Conservation (phyloP, 495 filamentous ascomycete genomes). For the Penicillium cataractarum region DNA sequence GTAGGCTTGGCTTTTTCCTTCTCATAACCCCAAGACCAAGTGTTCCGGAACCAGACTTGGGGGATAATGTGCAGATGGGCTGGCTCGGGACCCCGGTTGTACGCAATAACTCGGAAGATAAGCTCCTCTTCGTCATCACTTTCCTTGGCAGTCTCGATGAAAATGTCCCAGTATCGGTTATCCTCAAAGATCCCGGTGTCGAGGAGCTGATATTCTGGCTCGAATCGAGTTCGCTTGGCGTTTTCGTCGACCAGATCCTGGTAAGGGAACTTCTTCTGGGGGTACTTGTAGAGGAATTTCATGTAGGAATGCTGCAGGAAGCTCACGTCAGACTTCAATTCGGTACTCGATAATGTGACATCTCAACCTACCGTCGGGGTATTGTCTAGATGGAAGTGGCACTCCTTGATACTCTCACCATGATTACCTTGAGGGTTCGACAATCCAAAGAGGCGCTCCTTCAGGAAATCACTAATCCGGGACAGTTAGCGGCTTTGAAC, state of each 20-base stretch:
- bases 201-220: slow-evolving; percentile 87
- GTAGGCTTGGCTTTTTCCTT: slow-evolving; percentile 71
- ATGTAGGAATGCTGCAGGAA: slow-evolving; percentile 85
- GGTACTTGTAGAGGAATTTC: slow-evolving; percentile 98
- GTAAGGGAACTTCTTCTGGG: slow-evolving; percentile 89
- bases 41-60: slow-evolving; percentile 96
- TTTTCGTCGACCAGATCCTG: slow-evolving; percentile 84
- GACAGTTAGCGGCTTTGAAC: background rate
- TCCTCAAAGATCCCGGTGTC: slow-evolving; percentile 94
- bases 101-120: slow-evolving; percentile 92
- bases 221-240: slow-evolving; percentile 68
- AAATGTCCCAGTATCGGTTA: slow-evolving; percentile 93
- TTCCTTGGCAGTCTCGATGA: slow-evolving; percentile 96
- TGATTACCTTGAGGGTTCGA: slow-evolving; percentile 97
- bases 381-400: slow-evolving; percentile 95
- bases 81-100: slow-evolving; percentile 89
- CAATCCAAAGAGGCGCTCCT: slow-evolving; percentile 91
- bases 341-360: background rate
- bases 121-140: slow-evolving; percentile 85
- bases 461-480: slow-evolving; percentile 76
- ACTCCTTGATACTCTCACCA: slow-evolving; percentile 94
- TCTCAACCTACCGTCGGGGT: slow-evolving; percentile 60
- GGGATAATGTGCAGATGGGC: slow-evolving; percentile 92
- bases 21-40: slow-evolving; percentile 90
- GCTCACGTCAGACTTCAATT: slow-evolving; percentile 19